Conservation (phyloP, 495 filamentous ascomycete genomes). For the Aspergillus saccharolyticus region DNA sequence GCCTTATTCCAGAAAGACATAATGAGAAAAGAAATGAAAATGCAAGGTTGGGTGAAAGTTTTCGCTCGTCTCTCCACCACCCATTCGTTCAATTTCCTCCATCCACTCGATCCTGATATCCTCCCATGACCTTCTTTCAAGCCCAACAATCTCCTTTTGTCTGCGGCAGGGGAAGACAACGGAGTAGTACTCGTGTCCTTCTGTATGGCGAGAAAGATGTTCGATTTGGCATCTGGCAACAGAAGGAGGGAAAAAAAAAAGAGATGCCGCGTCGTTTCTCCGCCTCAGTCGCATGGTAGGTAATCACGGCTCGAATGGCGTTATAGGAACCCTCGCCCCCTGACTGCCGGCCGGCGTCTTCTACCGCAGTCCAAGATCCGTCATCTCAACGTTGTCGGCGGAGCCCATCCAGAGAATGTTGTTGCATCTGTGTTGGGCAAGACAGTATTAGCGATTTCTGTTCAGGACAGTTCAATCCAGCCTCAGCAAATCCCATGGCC, state of each 20-base stretch:
- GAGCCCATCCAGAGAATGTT: slow-evolving; percentile 89
- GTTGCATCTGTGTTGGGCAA: slow-evolving; percentile 60
- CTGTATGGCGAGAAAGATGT: too few relatives aligned
- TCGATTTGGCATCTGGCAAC: too few relatives aligned
- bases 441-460: not conserved
- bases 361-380: slow-evolving; percentile 45
- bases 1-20: not conserved
- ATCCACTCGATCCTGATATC: too few relatives aligned
- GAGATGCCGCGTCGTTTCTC: too few relatives aligned
- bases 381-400: slow-evolving; percentile 57
- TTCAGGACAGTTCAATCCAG: too few relatives aligned
- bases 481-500: too few relatives aligned
- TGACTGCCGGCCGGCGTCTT: not conserved
- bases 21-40: slow-evolving; percentile 8
- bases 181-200: too few relatives aligned
- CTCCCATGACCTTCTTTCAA: too few relatives aligned
- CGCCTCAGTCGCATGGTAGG: not conserved
- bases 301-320: not conserved
- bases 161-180: too few relatives aligned
- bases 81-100: slow-evolving; percentile 5
- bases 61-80: slow-evolving; percentile 8
- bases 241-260: too few relatives aligned
- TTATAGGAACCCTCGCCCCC: not conserved
- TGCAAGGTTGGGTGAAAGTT: not conserved
- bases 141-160: too few relatives aligned